Base-by-base conservation (phyloP, 345 rosid species). In the Salix brachista region DNA sequence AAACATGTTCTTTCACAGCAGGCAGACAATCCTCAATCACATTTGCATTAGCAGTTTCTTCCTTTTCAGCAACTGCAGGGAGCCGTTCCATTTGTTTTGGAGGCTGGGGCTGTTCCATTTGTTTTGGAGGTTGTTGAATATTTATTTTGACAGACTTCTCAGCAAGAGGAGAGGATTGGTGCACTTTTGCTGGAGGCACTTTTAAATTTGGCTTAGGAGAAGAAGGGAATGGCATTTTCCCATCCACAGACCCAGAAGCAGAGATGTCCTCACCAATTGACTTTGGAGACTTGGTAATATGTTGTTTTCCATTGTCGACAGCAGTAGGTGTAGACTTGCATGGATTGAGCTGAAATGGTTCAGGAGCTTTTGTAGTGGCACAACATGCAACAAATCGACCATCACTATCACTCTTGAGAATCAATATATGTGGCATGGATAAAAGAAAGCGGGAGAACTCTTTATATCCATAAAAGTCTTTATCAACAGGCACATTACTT, bases 401-500 rank as follows among this genome's bases (percentile, higher is more conserved):
- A 83, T 83, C 86, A 54, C 76, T 73, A 50, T 9, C 70, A 30
- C 42, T n/a, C 13, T 81, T 73, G 75, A 93, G 86, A 84, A 81
- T 75, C 78, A 91, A 77, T 76, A 89, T 82, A 48, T 86, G 80
- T 44, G 86, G 92, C 97, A 95, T 84, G 37, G 98, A 83, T 26
- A 84, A 75, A 79, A 95, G 86, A 84, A 95, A 89, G 41, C 80
- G 84, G 9, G 86, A 76, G 72, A 95, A 90, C 65, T 68, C 90
- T 84, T 76, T 86, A 80, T 88, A 68, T 21, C 98, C 99, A 54
- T 86, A 93, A 0, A 85, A 89, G 61, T 88, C 86, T 84, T 69
- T 88, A 82, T 84, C 92, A 11, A 95, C 34, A 52, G 2, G 26
- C 60, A 87, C 73, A 54, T 80, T 78, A 50, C 82, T 75, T 67